A percentile compares a stretch with the other conserved stretches of the same genome.
Conservation (phyloP, 1,284 basidiomycete species). For the Puccinia sorghi region DNA sequence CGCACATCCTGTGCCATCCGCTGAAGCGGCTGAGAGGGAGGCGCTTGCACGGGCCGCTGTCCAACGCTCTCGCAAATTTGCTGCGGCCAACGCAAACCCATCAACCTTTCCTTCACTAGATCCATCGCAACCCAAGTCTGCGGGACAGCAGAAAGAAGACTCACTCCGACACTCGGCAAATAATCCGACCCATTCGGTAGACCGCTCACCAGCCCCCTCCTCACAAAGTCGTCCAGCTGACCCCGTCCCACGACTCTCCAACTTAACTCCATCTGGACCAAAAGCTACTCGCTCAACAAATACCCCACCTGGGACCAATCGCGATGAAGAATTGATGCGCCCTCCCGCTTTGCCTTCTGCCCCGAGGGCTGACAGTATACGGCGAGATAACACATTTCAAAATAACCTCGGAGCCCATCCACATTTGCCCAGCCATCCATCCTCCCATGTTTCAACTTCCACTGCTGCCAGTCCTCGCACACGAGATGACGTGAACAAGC, state of each 20-base stretch:
- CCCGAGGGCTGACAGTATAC: conserved; percentile 32
- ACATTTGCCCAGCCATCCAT: conserved; percentile 25
- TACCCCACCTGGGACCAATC: conserved; percentile 12
- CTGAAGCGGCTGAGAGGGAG: conserved; percentile 42
- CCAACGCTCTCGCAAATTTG: conserved; percentile 45
- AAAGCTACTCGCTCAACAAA: conserved; percentile 16
- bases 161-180: conserved; percentile 7
- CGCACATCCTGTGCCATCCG: conserved; percentile 20
- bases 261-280: conserved; percentile 18
- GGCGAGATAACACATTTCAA: conserved; percentile 19
- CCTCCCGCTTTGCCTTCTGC: conserved; percentile 40
- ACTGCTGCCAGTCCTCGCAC: conserved; percentile 22
- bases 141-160: conserved; percentile 1
- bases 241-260: background rate
- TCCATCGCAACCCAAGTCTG: conserved; percentile 1
- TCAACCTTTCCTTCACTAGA: background rate
- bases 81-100: background rate
- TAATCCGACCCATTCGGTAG: conserved; percentile 6
- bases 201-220: conserved; percentile 18
- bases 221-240: conserved; percentile 6
- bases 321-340: conserved; percentile 30
- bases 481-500: conserved; percentile 16
- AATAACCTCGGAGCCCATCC: conserved; percentile 1
- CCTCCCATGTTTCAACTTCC: conserved; percentile 19
- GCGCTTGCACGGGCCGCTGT: conserved; percentile 46